Percentiles rank a stretch among this genome's conserved stretches.
phyloP scores from a whole-genome alignment of 768 basidiomycete genomes.

The Rubroboletus pulcherrimus region DNA sequence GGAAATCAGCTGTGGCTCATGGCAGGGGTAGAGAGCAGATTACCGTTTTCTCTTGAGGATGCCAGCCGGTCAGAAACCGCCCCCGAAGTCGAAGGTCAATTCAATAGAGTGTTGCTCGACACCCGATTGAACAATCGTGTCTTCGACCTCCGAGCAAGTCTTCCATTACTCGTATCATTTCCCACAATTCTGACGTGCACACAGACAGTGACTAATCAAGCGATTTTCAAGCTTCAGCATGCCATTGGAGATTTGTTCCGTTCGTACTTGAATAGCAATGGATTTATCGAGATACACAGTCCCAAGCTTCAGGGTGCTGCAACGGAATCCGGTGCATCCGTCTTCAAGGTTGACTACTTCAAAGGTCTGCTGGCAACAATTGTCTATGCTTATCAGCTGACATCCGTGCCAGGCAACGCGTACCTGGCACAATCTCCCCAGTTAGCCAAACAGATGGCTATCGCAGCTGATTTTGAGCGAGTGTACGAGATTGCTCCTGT shows the following conservation, averaged over 20 bases:
- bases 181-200: conserved; percentile 7
- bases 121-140: conserved; percentile 94
- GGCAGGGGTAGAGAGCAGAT: conserved; percentile 69
- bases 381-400: conserved; percentile 3
- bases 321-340: conserved; percentile 93
- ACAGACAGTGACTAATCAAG: conserved; percentile 92
- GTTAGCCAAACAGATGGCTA: conserved; percentile 98
- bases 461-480: conserved; percentile 96
- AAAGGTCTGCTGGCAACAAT: conserved; percentile 51
- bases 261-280: conserved; percentile 63
- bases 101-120: conserved; percentile 81
- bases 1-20: conserved; percentile 68
- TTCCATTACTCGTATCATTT: not conserved
- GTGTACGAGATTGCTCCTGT: conserved; percentile 97
- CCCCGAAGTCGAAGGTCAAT: conserved; percentile 56
- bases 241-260: conserved; percentile 90
- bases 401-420: conserved; percentile 59
- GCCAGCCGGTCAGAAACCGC: conserved; percentile 81
- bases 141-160: conserved; percentile 83
- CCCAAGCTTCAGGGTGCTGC: conserved; percentile 97
- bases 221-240: conserved; percentile 88
- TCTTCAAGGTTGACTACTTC: conserved; percentile 98
- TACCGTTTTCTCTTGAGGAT: conserved; percentile 93
- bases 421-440: conserved; percentile 97
- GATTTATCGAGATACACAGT: conserved; percentile 94